Conservation (phyloP, 179 eudicot species). For the Corrigiola litoralis region DNA sequence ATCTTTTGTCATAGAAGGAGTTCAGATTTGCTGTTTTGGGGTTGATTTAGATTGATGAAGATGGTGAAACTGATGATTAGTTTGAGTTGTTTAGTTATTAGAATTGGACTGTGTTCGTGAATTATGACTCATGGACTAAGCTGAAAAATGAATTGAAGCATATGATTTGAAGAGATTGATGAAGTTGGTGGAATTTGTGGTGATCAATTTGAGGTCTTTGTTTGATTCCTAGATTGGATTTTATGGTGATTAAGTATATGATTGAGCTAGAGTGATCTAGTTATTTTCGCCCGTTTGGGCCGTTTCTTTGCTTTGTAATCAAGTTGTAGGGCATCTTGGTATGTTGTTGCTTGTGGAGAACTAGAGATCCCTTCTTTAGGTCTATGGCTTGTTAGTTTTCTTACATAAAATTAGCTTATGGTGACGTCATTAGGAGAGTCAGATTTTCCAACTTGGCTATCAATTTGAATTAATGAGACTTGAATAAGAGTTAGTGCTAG, state of each 20-base stretch:
- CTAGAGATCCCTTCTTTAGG: no score
- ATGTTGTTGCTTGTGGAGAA: neutral
- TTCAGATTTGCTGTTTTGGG: neutral
- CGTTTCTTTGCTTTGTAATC: neutral
- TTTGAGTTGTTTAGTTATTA: neutral
- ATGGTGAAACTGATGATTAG: neutral
- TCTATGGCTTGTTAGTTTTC: no score
- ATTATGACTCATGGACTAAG: no score
- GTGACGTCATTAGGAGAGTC: neutral
- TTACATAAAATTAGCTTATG: neutral
- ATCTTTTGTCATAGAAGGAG: neutral
- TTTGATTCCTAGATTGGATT: neutral
- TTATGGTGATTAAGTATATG: slow-evolving; percentile 10
- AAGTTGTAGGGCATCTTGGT: no score
- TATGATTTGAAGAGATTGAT: neutral
- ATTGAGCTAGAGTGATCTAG: slow-evolving; percentile 14
- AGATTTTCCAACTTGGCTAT: neutral
- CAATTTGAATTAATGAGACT: neutral
- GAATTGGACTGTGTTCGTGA: no score
- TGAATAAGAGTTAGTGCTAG: neutral
- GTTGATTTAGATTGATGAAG: slow-evolving; percentile 19
- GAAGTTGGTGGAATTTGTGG: neutral
- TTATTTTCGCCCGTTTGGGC: no score
- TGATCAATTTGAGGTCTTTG: slow-evolving; percentile 12
- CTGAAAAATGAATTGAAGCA: neutral